Percentiles rank a stretch among this genome's conserved stretches.
Conservation (phyloP, 2,329 filamentous ascomycete species). For the Aspergillus brunneoviolaceus region DNA sequence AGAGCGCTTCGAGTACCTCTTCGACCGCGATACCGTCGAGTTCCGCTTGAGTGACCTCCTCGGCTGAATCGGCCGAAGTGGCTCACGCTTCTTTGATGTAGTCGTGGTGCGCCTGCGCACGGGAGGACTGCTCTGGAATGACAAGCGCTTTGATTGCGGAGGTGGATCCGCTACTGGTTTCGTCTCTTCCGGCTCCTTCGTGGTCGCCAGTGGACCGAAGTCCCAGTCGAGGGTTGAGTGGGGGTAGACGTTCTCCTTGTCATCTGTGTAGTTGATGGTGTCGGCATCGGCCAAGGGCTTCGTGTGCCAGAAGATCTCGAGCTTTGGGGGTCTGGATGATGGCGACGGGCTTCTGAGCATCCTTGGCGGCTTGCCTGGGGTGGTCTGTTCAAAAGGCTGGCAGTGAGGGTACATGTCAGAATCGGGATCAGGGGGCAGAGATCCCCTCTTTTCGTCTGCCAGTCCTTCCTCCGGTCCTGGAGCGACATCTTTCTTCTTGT, state of each 20-base stretch:
- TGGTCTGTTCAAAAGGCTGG: slow-evolving; percentile 25
- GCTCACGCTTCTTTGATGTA: slow-evolving; percentile 34
- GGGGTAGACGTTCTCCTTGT: slow-evolving; percentile 27
- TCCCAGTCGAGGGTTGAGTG: slow-evolving; percentile 33
- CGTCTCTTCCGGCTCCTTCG: slow-evolving; percentile 21
- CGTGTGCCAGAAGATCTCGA: slow-evolving; percentile 37
- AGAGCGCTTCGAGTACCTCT: slow-evolving; percentile 37
- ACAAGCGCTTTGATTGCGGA: slow-evolving; percentile 28
- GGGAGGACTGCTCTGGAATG: slow-evolving; percentile 30
- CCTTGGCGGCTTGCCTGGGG: slow-evolving; percentile 22
- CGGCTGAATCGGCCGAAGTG: slow-evolving; percentile 37
- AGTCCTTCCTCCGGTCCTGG: slow-evolving; percentile 23
- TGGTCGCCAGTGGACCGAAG: slow-evolving; percentile 26
- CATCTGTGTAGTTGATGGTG: slow-evolving; percentile 17
- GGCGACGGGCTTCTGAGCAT: slow-evolving; percentile 25
- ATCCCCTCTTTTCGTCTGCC: slow-evolving; percentile 22
- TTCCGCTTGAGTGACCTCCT: slow-evolving; percentile 37
- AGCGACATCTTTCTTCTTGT: slow-evolving; percentile 27
- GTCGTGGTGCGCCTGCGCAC: slow-evolving; percentile 30
- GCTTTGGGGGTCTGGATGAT: slow-evolving; percentile 33
- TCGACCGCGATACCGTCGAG: slow-evolving; percentile 36
- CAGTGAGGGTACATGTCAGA: slow-evolving; percentile 23
- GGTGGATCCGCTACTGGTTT: slow-evolving; percentile 21
- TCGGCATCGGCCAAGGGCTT: slow-evolving; percentile 26
- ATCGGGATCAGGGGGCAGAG: slow-evolving; percentile 22